Conservation (phyloP, 805 yeast species). For the Yarrowia keelungensis region DNA sequence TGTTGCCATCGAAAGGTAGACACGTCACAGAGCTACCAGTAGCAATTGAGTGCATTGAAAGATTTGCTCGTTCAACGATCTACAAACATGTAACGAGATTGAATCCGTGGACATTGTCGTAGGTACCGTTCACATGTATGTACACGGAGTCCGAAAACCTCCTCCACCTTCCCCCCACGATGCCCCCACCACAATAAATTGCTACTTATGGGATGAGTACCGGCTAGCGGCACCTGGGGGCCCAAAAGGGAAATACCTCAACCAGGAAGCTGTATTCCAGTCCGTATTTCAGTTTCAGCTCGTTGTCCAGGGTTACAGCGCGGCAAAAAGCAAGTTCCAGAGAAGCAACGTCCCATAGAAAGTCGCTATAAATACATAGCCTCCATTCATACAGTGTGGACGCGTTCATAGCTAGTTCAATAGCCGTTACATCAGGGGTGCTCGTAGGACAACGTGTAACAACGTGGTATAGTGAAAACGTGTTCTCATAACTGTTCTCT, state of each 20-base stretch:
- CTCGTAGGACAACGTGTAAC: not conserved
- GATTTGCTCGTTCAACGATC: not conserved
- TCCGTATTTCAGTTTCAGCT: no score
- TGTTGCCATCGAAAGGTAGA: not conserved
- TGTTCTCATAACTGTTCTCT: not conserved
- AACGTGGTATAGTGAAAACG: not conserved
- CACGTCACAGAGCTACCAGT: not conserved
- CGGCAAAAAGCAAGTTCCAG: not conserved
- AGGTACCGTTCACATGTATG: no score
- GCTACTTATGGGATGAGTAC: not conserved
- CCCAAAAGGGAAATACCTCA: slow-evolving; percentile 7
- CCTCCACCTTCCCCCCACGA: not conserved
- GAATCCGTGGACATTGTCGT: no score
- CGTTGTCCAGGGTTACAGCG: not conserved
- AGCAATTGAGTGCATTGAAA: not conserved
- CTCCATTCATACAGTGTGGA: not conserved
- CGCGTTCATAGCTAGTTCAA: not conserved
- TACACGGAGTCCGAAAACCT: no score
- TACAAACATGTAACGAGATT: no score
- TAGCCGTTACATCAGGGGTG: slow-evolving; percentile 22
- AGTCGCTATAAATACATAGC: slow-evolving; percentile 17
- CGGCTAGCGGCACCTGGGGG: no score
- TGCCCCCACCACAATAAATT: slow-evolving; percentile 1
- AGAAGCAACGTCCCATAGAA: no score
- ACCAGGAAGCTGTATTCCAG: not conserved